A percentile compares a stretch with the other conserved stretches of the same genome.
phyloP scores from a whole-genome alignment of 2,329 filamentous ascomycete species.

The Amauroascus niger region DNA sequence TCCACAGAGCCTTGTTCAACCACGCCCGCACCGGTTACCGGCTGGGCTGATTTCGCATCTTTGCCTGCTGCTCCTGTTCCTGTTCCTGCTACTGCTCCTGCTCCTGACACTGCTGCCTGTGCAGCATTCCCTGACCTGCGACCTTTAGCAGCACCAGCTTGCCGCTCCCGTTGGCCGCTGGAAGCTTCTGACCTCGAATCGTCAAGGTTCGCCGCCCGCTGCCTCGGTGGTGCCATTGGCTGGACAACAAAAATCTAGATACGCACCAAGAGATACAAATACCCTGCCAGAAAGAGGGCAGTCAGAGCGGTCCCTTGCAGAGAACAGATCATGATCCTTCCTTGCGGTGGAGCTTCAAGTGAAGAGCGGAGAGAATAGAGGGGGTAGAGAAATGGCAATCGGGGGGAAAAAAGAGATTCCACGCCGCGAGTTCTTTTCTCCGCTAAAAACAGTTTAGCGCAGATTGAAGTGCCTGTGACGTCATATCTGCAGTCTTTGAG shows the following conservation, averaged over 20 bases:
- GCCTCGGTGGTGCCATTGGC: slow-evolving; percentile 31
- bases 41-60: slow-evolving; percentile 23
- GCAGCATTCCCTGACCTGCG: slow-evolving; percentile 24
- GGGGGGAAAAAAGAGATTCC: no score
- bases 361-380: no score
- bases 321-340: no score
- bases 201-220: slow-evolving; percentile 34
- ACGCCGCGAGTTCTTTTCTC: no score
- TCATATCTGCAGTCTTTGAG: not conserved
- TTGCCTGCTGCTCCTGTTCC: slow-evolving; percentile 19
- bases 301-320: not conserved
- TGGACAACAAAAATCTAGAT: not conserved
- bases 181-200: slow-evolving; percentile 43
- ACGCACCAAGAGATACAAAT: not conserved
- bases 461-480: not conserved
- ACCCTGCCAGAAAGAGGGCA: not conserved
- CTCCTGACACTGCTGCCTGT: no score
- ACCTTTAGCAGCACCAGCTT: slow-evolving; percentile 25
- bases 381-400: no score
- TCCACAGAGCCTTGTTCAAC: slow-evolving; percentile 16
- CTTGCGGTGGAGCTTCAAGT: no score
- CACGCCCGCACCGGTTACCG: slow-evolving; percentile 11
- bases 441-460: not conserved
- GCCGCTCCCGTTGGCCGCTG: slow-evolving; percentile 34
- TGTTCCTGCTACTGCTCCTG: no score